Conservation (phyloP, 2,329 filamentous ascomycete species). For the Clarireedia homoeocarpa region DNA sequence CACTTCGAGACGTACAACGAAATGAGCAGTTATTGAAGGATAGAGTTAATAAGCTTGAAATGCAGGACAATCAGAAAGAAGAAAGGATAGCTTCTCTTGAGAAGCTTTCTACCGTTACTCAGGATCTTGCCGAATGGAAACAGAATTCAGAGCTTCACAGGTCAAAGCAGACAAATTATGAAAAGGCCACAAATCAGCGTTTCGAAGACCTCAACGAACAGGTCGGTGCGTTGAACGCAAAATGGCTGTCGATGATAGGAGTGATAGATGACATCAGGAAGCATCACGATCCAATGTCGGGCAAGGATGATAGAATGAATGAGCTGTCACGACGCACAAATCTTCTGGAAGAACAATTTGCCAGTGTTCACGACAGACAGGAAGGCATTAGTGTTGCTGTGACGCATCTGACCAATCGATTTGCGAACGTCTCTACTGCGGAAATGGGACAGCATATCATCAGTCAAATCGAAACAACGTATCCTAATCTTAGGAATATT, state of each 20-base stretch:
- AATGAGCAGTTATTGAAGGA: neutral
- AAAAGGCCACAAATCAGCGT: neutral
- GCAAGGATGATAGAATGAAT: neutral
- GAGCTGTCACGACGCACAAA: neutral
- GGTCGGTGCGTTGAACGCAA: neutral
- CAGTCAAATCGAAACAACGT: slow-evolving; percentile 1
- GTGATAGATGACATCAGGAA: neutral
- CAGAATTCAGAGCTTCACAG: neutral
- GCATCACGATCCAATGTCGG: neutral
- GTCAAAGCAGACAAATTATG: neutral
- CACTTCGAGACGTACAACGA: neutral
- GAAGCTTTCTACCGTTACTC: neutral
- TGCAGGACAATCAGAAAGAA: neutral
- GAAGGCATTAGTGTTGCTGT: neutral
- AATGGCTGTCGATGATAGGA: neutral
- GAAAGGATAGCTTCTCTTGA: neutral
- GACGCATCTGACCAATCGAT: neutral
- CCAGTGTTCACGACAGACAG: neutral
- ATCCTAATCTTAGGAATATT: neutral
- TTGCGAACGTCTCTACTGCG: neutral
- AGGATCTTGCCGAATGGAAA: neutral
- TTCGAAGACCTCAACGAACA: neutral
- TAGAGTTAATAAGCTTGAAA: neutral
- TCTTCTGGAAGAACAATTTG: neutral
- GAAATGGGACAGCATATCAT: slow-evolving; percentile 7